Base-by-base conservation (phyloP, 2,329 filamentous ascomycete species). In the Nannizzia gypsea region DNA sequence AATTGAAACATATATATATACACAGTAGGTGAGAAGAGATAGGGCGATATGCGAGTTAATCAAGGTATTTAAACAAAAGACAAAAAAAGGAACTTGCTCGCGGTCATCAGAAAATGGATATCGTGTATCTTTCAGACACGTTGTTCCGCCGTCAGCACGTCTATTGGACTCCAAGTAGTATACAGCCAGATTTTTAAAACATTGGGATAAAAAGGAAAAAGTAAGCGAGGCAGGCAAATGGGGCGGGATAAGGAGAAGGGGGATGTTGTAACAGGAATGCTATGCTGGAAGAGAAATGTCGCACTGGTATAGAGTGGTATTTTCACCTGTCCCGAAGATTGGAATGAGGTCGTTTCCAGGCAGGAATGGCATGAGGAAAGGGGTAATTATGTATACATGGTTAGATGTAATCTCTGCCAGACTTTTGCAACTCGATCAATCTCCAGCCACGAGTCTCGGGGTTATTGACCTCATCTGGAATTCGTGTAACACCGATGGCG, bases 361-460 rank as follows among this genome's bases (percentile, higher is more conserved):
- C 8, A 13, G 20, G 44, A 22, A 13, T 9, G 20, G 20, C 20
- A 26, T 26, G 31, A 24, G 22, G 22, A 15, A 22, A 50, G 3
- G n/a, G 20, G 20, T 20, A 20, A 17, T 4, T 20, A 4, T 4
- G 46, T 20, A 13, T 22, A 34, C 13, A 26, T 22, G 40, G 38
- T 83, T 78, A 88, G 65, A 87, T 85, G 68, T 88, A 97, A 77
- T 99, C 93, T 69, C 93, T 84, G 60, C 89, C 92, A 73, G 90
- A 95, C 85, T 99, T 99, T 76, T 99, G 93, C 79, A 99, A 84
- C 78, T 99, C 93, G 71, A 99, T 97, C 73, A 99, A 79, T 69
- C 92, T 86, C 93, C 93, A 99, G 34, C 93, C 93, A 70, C 91
- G 83, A 9, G 93, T 99, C 78, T 99, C 93, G 1, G 90, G 89